Evolutionary conservation across 169 alveolate species (phyloP).

Genomic region (Amoebophrya sp.): DNA sequence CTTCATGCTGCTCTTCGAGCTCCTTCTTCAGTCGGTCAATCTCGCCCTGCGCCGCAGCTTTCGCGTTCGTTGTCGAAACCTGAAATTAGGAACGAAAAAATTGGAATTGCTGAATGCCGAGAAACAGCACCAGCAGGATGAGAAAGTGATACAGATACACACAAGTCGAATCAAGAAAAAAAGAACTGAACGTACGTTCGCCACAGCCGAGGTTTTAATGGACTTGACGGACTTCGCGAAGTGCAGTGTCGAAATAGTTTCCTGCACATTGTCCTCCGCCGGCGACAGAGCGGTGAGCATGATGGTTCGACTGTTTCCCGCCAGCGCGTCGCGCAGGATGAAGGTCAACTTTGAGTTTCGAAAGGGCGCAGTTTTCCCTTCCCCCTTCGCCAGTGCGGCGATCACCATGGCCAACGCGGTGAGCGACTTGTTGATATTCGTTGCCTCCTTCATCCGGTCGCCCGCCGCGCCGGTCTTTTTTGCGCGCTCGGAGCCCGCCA

Average conservation of each 20-base stretch:
- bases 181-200: neutral
- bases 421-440: constrained; percentile 39
- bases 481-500: constrained; percentile 41
- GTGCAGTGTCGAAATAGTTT: neutral
- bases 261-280: too few species aligned
- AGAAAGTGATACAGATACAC: too few species aligned
- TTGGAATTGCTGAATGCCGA: too few species aligned
- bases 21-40: too few species aligned
- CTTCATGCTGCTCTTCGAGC: too few species aligned
- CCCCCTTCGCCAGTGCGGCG: constrained; percentile 62
- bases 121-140: too few species aligned
- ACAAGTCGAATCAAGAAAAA: too few species aligned
- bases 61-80: too few species aligned
- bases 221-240: neutral
- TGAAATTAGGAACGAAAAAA: too few species aligned
- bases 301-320: constrained; percentile 73
- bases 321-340: constrained; percentile 62
- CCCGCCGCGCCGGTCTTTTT: constrained; percentile 38
- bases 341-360: constrained; percentile 76
- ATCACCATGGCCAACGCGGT: constrained; percentile 57
- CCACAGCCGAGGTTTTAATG: neutral
- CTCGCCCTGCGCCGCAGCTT: too few species aligned
- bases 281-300: constrained; percentile 54
- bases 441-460: constrained; percentile 39
- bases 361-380: constrained; percentile 69